phyloP scores from a whole-genome alignment of 352 stramenopile species.

The Saprolegnia diclina region DNA sequence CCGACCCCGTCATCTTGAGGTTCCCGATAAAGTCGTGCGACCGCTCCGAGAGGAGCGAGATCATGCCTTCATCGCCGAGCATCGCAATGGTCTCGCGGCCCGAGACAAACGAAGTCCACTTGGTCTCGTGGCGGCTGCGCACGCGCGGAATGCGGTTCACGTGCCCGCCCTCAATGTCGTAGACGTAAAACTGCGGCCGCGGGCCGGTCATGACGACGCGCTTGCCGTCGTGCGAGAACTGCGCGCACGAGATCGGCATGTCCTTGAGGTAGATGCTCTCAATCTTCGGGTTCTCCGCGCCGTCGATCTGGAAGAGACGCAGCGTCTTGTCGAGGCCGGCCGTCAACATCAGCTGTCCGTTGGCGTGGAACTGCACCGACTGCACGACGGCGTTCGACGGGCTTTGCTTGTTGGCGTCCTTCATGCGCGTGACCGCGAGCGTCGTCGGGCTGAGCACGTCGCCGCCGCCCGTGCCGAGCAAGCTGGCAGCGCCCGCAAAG shows the following conservation, averaged over 20 bases:
- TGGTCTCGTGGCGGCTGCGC: slow-evolving; percentile 85
- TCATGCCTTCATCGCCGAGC: slow-evolving; percentile 92
- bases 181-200: slow-evolving; percentile 95
- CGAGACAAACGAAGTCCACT: slow-evolving; percentile 86
- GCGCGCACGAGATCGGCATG: slow-evolving; percentile 80
- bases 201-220: slow-evolving; percentile 89
- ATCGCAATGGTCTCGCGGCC: slow-evolving; percentile 91
- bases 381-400: slow-evolving; percentile 81
- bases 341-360: slow-evolving; percentile 82
- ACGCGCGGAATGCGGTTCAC: slow-evolving; percentile 88
- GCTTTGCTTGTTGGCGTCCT: slow-evolving; percentile 88
- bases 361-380: slow-evolving; percentile 85
- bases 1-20: slow-evolving; percentile 96
- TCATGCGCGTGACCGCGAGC: slow-evolving; percentile 71
- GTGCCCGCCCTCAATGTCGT: slow-evolving; percentile 91
- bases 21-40: slow-evolving; percentile 90
- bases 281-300: slow-evolving; percentile 80
- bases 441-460: slow-evolving; percentile 54
- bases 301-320: slow-evolving; percentile 90
- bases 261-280: slow-evolving; percentile 88
- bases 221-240: slow-evolving; percentile 72
- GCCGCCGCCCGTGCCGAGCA: slow-evolving; percentile 46
- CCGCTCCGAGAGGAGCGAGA: slow-evolving; percentile 88
- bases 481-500: slow-evolving; percentile 44
- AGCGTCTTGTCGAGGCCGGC: slow-evolving; percentile 91